Evolutionary conservation across 371 early-diverging fungal species (phyloP), one percentile per base, ranked within the genome.

Genomic region (Circinella minor): DNA sequence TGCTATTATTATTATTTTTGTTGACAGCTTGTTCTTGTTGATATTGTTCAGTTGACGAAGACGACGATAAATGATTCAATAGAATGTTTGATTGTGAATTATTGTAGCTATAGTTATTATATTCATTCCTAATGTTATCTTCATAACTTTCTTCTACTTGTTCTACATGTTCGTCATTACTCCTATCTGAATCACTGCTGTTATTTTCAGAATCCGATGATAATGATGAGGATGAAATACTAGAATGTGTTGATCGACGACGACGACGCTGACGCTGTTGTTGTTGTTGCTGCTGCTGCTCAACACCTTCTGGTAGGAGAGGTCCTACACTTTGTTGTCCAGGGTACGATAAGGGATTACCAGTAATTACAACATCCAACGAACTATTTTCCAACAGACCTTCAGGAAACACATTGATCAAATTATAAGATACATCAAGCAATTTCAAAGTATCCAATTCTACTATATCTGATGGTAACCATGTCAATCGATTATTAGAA

Each of bases 321-420:
- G 57, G 27, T 0, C 27, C 57, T 5, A 27, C 4, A 8, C 57
- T 4, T 27, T 34, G 57, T 13, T 34, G n/a, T 7, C 57, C 57
- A 34, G 57, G 57, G 11, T 34, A 34, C 36, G 57, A 34, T 34
- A 57, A 6, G 1, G 57, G 57, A 14, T 57, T 57, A 5, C 57
- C 57, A 27, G 57, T 57, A n/a, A 57, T 57, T 27, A 57, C 27
- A 5, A 57, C 57, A 57, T 57, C 27, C n/a, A 57, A n/a, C 27
- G 11, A n/a, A 7, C 57, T 5, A n/a, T 57, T 57, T 14, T 57
- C 57, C 27, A 57, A 34, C 14, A 57, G 14, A 37, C 57, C 57
- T 34, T 57, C 57, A 7, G 57, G 57, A 34, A 57, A 57, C 13
- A 57, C 36, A 34, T 57, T 18, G 4, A 57, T 57, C 1, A 34